Percentiles rank a stretch among this genome's conserved stretches.
Conservation (phyloP, 139 green algal species). For the Chlorella sp. region DNA sequence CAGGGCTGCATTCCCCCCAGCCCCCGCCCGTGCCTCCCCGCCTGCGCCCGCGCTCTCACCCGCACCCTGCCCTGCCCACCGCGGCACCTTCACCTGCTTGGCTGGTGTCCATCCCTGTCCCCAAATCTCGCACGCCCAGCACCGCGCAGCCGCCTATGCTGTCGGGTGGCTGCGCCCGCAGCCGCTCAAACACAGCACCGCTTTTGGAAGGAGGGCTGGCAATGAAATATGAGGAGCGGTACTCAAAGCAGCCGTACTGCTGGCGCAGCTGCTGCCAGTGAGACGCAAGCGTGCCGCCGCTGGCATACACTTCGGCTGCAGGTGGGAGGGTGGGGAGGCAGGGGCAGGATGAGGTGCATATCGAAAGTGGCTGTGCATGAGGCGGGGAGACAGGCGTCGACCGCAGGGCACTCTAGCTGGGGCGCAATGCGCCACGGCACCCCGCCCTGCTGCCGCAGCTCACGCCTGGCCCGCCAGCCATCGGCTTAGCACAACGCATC, state of each 20-base stretch:
- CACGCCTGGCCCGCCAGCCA: no score
- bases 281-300: slow-evolving; percentile 49
- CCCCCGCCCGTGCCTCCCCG: no score
- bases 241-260: slow-evolving; percentile 55
- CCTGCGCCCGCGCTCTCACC: not conserved
- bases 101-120: slow-evolving; percentile 70
- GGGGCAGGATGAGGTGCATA: not conserved
- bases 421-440: no score
- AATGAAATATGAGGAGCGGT: slow-evolving; percentile 70
- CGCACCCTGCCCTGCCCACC: not conserved
- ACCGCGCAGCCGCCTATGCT: slow-evolving; percentile 26
- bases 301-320: slow-evolving; percentile 45
- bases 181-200: slow-evolving; percentile 62
- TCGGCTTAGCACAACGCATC: no score
- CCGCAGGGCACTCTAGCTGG: not conserved
- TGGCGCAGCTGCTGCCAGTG: slow-evolving; percentile 39
- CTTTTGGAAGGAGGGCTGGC: slow-evolving; percentile 56
- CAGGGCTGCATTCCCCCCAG: not conserved
- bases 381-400: not conserved
- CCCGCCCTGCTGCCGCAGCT: no score
- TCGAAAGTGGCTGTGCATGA: not conserved
- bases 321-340: not conserved
- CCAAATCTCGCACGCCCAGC: slow-evolving; percentile 58
- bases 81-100: slow-evolving; percentile 27
- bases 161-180: slow-evolving; percentile 31